A percentile compares a stretch with the other conserved stretches of the same genome.
These are phyloP conservation scores for Fusarium irregulare DNA, from an alignment of 2,329 filamentous ascomycete genomes.

Conservation along the genomic window DNA sequence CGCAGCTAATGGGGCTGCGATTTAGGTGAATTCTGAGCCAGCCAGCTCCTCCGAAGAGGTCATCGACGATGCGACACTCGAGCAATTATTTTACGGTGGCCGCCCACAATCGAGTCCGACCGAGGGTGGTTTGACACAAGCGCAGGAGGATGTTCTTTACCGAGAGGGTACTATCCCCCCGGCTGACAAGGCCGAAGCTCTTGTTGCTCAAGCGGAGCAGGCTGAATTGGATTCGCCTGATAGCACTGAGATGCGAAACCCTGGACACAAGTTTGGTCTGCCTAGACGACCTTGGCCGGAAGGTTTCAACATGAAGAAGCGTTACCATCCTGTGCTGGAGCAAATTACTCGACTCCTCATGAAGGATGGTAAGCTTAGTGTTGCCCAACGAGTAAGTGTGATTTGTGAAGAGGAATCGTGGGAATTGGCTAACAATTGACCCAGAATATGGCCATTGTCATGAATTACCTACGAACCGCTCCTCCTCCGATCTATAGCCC, in stretches of 20 bases:
- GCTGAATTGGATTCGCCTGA: constrained; percentile 33
- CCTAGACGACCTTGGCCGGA: constrained; percentile 75
- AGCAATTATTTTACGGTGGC: constrained; percentile 53
- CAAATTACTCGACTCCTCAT: constrained; percentile 94
- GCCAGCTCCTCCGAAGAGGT: constrained; percentile 27
- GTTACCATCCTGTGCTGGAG: constrained; percentile 86
- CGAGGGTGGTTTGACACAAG: constrained; percentile 54
- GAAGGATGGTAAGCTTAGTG: constrained; percentile 88
- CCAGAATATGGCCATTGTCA: constrained; percentile 85
- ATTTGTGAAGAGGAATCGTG: not conserved
- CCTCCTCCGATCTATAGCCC: constrained; percentile 82
- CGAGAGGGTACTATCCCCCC: constrained; percentile 56
- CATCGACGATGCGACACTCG: constrained; percentile 53
- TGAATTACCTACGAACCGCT: constrained; percentile 86
- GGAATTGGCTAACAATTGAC: constrained; percentile 20
- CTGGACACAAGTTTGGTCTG: constrained; percentile 82
- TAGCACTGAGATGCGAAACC: constrained; percentile 45
- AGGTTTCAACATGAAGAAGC: constrained; percentile 74
- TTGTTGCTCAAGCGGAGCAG: constrained; percentile 41
- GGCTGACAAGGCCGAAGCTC: constrained; percentile 48
- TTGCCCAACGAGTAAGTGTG: constrained; percentile 82
- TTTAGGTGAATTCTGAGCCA: constrained; percentile 28
- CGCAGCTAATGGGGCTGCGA: constrained; percentile 31
- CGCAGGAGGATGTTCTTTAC: constrained; percentile 59
- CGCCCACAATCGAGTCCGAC: constrained; percentile 45